phyloP scores from a whole-genome alignment of 2,329 filamentous ascomycete genomes.

The Diaporthe capsici region DNA sequence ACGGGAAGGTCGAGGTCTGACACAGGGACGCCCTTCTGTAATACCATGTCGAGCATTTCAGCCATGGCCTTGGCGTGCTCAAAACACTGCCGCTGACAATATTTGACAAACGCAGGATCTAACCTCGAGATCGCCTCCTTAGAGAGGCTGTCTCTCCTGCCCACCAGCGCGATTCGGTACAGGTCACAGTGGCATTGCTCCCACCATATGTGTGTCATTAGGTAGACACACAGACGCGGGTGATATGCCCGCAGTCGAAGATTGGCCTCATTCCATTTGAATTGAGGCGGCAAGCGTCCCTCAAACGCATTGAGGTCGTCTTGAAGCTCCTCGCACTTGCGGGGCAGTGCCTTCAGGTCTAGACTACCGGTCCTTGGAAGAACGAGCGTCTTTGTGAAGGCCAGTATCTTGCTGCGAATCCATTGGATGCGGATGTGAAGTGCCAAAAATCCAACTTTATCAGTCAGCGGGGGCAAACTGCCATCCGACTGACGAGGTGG shows the following conservation, averaged over 20 bases:
- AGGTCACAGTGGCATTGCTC: constrained; percentile 71
- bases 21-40: constrained; percentile 64
- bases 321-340: constrained; percentile 62
- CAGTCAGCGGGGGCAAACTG: constrained; percentile 60
- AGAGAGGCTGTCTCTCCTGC: constrained; percentile 66
- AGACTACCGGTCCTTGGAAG: constrained; percentile 54
- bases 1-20: constrained; percentile 69
- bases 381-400: constrained; percentile 64
- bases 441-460: constrained; percentile 69
- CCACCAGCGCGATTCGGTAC: constrained; percentile 66
- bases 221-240: constrained; percentile 68
- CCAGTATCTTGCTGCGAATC: constrained; percentile 67
- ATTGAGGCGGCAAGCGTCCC: constrained; percentile 66
- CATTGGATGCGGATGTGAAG: constrained; percentile 70
- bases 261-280: constrained; percentile 71
- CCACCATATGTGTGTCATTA: constrained; percentile 74
- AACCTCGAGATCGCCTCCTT: constrained; percentile 59
- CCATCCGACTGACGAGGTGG: constrained; percentile 58
- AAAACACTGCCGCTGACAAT: constrained; percentile 65
- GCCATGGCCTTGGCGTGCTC: constrained; percentile 69
- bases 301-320: constrained; percentile 65
- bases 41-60: constrained; percentile 66
- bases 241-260: constrained; percentile 70
- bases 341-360: constrained; percentile 61
- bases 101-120: constrained; percentile 61